These are phyloP conservation scores for Fagus crenata DNA, from an alignment of 306 rosid species.

Conservation along the genomic window DNA sequence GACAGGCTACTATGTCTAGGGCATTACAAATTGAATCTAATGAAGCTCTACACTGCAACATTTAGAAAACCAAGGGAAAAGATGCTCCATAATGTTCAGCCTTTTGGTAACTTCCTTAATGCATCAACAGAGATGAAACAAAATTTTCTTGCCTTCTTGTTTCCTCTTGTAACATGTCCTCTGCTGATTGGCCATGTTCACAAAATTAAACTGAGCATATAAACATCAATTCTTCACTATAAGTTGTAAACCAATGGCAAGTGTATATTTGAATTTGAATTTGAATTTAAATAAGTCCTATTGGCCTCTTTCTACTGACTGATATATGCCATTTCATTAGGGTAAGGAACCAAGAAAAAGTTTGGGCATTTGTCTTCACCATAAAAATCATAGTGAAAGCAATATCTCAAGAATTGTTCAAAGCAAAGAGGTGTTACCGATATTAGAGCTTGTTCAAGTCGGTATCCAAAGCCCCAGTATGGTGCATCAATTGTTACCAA, in stretches of 20 bases:
- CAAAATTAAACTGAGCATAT: background rate
- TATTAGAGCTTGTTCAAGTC: slow-evolving; percentile 44
- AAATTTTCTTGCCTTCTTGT: background rate
- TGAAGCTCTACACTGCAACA: background rate
- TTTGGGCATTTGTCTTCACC: background rate
- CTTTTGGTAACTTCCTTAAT: background rate
- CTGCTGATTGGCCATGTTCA: background rate
- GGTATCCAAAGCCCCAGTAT: slow-evolving; percentile 53
- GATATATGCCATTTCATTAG: background rate
- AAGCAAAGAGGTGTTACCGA: slow-evolving; percentile 28
- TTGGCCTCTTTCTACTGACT: background rate
- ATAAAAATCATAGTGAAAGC: background rate
- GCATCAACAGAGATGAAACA: background rate
- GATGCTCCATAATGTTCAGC: background rate
- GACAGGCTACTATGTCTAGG: background rate
- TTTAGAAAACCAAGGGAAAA: background rate
- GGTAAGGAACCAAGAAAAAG: background rate
- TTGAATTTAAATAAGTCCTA: background rate
- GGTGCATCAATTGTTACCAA: slow-evolving; percentile 53
- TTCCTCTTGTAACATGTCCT: background rate
- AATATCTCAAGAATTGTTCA: background rate
- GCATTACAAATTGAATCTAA: background rate
- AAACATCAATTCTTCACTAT: background rate
- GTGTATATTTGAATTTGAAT: background rate
- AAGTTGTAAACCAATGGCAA: background rate